Percentiles rank a stretch among this genome's conserved stretches.
phyloP scores from a whole-genome alignment of 1,139 yeast genomes.

The Entelexis sorbosivorans region DNA sequence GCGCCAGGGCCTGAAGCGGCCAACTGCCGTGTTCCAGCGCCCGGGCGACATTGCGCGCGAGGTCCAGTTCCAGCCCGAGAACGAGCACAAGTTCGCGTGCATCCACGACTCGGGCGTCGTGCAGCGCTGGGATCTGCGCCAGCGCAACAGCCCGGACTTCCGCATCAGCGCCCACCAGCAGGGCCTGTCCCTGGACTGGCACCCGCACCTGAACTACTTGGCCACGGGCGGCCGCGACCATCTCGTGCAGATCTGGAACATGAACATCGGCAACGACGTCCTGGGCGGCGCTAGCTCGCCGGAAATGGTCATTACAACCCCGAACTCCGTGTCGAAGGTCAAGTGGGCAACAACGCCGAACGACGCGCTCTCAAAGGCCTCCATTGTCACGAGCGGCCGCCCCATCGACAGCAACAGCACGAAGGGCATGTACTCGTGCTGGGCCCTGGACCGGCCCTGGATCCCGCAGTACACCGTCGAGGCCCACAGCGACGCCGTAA shows the following conservation, averaged over 20 bases:
- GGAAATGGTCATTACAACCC: conserved; percentile 58
- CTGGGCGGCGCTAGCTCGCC: conserved; percentile 39
- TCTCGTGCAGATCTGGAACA: conserved; percentile 69
- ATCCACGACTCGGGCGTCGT: conserved; percentile 87
- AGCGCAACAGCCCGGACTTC: conserved; percentile 40
- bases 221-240: conserved; percentile 92
- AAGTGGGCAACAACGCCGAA: conserved; percentile 40
- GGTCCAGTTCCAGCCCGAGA: conserved; percentile 32
- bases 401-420: conserved; percentile 17
- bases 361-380: conserved; percentile 17
- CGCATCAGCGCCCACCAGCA: conserved; percentile 84
- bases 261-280: conserved; percentile 27
- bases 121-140: conserved; percentile 72
- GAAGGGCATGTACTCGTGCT: conserved; percentile 27
- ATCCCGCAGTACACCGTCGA: conserved; percentile 62
- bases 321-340: conserved; percentile 67
- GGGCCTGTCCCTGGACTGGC: conserved; percentile 80
- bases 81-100: conserved; percentile 45
- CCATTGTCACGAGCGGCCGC: conserved; percentile 21
- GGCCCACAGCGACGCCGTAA: conserved; percentile 40
- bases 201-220: conserved; percentile 69
- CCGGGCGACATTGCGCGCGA: conserved; percentile 36
- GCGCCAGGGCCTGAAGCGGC: conserved; percentile 43
- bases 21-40: conserved; percentile 38
- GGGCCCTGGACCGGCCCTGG: conserved; percentile 61